Conservation (phyloP, 179 eudicot genomes). For the Drosera spatulata region DNA sequence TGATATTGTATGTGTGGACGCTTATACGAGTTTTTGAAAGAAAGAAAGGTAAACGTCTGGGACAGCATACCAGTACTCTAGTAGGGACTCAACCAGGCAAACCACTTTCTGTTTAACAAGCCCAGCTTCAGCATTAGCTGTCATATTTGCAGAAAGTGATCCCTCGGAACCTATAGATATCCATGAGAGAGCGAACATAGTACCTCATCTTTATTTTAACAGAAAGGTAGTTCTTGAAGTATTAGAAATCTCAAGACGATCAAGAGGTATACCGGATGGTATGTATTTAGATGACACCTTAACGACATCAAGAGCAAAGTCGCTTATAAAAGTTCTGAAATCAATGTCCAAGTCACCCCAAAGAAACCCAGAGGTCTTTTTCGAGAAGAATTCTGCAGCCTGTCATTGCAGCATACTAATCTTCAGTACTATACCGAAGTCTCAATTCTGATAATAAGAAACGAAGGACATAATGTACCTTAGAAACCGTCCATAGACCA, state of each 20-base stretch:
- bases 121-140: conserved; percentile 28
- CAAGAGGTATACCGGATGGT: conserved; percentile 44
- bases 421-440: background rate
- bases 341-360: conserved; percentile 47
- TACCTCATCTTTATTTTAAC: background rate
- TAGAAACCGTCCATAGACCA: conserved; percentile 70
- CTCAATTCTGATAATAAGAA: conserved; percentile 2
- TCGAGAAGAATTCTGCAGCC: conserved; percentile 60
- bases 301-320: conserved; percentile 41
- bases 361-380: conserved; percentile 26
- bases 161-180: conserved; percentile 22
- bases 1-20: no score
- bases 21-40: no score
- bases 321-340: conserved; percentile 34
- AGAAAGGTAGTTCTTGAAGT: background rate
- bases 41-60: background rate
- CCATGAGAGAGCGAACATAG: background rate
- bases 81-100: conserved; percentile 68
- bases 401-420: conserved; percentile 14
- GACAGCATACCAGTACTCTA: conserved; percentile 47
- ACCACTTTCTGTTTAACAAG: conserved; percentile 49
- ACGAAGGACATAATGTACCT: conserved; percentile 33
- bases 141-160: conserved; percentile 23
- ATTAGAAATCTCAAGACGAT: background rate
- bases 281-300: conserved; percentile 30